Percentiles rank a stretch among this genome's conserved stretches.
Conservation (phyloP, 805 yeast species). For the Cyberlindnera maritima region DNA sequence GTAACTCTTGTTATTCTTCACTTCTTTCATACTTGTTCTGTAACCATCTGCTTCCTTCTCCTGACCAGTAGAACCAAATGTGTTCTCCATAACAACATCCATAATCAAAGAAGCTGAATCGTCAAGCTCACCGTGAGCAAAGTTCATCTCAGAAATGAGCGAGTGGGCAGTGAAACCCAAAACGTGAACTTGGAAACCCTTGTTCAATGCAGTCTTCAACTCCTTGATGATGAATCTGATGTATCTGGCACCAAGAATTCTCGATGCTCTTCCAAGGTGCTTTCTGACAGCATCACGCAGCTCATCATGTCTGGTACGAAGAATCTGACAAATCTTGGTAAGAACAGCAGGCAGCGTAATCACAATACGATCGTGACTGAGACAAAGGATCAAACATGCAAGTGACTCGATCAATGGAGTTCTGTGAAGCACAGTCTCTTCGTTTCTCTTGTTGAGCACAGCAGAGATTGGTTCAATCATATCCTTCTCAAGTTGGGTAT, state of each 20-base stretch:
- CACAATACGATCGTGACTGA: conserved; percentile 54
- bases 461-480: conserved; percentile 61
- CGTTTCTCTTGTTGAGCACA: conserved; percentile 62
- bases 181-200: conserved; percentile 94
- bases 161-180: conserved; percentile 84
- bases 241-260: conserved; percentile 68
- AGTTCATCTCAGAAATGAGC: conserved; percentile 53
- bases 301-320: conserved; percentile 82
- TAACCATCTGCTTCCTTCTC: conserved; percentile 96
- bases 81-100: conserved; percentile 83
- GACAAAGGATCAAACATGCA: conserved; percentile 60
- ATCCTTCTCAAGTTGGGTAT: conserved; percentile 50
- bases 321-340: conserved; percentile 83
- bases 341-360: conserved; percentile 75
- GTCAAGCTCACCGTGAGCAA: conserved; percentile 74
- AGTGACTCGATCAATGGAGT: conserved; percentile 82
- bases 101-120: conserved; percentile 58
- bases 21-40: conserved; percentile 81
- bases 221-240: conserved; percentile 75
- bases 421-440: conserved; percentile 72
- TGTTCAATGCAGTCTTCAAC: conserved; percentile 68
- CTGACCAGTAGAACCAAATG: conserved; percentile 86
- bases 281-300: conserved; percentile 84
- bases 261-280: conserved; percentile 62
- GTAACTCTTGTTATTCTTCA: conserved; percentile 81